Evolutionary conservation across 2,329 filamentous ascomycete species (phyloP), one percentile per base, ranked within the genome.

Genomic region (Penicillium sp.): DNA sequence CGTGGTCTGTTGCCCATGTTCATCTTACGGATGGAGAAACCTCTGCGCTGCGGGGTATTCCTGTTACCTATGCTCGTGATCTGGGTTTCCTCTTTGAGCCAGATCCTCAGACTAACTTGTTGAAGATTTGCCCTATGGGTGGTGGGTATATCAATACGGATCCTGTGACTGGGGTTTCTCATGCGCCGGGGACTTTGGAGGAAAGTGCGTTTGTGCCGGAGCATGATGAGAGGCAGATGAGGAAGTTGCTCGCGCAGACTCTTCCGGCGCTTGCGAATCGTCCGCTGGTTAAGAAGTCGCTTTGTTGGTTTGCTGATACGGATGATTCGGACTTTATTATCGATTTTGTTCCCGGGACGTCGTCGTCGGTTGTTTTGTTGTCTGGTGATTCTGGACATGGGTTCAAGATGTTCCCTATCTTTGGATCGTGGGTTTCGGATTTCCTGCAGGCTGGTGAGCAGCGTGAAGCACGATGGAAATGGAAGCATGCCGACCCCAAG

Each of bases 251-350:
- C 3, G 61, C 67, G 8, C 76, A 85, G 49, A 81, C 81, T 0
- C 72, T 86, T 0, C 83, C 83, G 0, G 72, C 71, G 40, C 73
- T 86, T 20, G 78, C 79, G 0, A 76, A 84, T 16, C 67, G 84
- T 3, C 83, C 83, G 0, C 72, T 87, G n/a, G 78, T 86, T 2
- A 74, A 79, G 31, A 79, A 79, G 63, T 78, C 76, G 1, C 69
- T 87, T n/a, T 87, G 85, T 65, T 87, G 85, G 85, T 84, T 84
- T 57, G 82, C 83, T 0, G 85, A 88, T 62, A 84, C 83, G 0
- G 75, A 70, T 8, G 82, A 86, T 62, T 85, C 82, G 0, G 82
- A 87, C 45, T 87, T 80, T 60, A 78, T 85, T 47, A 77, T 87
- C 42, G 84, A 87, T 64, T 82, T 78, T 51, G 79, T 86, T 0